Conservation (phyloP, 2,329 filamentous ascomycete genomes). For the Diaporthe destruens region DNA sequence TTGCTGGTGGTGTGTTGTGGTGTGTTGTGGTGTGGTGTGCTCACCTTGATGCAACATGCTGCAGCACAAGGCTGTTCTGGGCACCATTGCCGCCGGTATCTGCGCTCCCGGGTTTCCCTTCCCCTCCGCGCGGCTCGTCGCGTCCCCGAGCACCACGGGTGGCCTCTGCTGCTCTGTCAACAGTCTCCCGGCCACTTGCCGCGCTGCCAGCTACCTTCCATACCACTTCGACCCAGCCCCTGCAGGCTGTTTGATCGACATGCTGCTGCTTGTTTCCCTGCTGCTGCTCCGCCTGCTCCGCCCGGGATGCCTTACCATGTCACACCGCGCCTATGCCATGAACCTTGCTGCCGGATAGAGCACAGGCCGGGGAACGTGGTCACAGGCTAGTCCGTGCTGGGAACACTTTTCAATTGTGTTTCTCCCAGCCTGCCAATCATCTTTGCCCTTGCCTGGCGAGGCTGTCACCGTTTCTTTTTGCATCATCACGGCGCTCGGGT, state of each 20-base stretch:
- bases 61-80: slow-evolving; percentile 3
- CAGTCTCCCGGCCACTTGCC: not conserved
- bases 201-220: not conserved
- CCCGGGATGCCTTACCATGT: not conserved
- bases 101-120: not conserved
- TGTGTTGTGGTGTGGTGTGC: not conserved
- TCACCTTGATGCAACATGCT: not conserved
- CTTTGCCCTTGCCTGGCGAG: not conserved
- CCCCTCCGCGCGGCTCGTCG: not conserved
- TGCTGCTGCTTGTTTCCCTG: slow-evolving; percentile 25
- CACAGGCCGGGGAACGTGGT: slow-evolving; percentile 28
- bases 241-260: slow-evolving; percentile 27
- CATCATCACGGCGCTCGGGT: slow-evolving; percentile 28
- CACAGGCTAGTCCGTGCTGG: slow-evolving; percentile 13
- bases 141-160: slow-evolving; percentile 6
- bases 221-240: not conserved
- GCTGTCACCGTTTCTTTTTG: slow-evolving; percentile 22
- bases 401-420: slow-evolving; percentile 4
- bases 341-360: slow-evolving; percentile 33
- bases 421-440: slow-evolving; percentile 9
- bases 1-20: no score
- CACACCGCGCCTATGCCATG: slow-evolving; percentile 10
- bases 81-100: not conserved
- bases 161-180: not conserved
- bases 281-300: slow-evolving; percentile 9